Evolutionary conservation across 306 rosid species (phyloP).

Genomic region (Potentilla sterilis): DNA sequence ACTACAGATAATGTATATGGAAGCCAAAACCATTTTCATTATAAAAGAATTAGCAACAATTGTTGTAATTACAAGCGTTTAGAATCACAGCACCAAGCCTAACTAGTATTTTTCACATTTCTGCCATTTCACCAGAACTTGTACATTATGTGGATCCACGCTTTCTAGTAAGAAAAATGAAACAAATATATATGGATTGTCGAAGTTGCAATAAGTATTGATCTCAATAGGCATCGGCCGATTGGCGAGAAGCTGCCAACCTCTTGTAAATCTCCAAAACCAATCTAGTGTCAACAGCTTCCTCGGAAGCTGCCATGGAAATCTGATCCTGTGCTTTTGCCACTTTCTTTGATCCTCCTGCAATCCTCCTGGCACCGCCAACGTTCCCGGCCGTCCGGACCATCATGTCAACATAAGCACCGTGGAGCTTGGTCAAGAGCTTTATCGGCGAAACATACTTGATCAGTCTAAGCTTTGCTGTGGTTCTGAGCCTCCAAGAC

Average conservation of each 20-base stretch:
- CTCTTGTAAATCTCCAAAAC: slow-evolving; percentile 44
- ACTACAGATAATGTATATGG: no score
- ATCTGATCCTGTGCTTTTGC: slow-evolving; percentile 21
- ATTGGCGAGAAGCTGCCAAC: slow-evolving; percentile 28
- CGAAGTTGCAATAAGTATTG: neutral
- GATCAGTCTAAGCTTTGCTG: slow-evolving; percentile 12
- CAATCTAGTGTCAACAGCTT: slow-evolving; percentile 29
- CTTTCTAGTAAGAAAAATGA: neutral
- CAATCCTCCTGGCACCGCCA: slow-evolving; percentile 16
- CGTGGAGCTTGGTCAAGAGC: slow-evolving; percentile 30
- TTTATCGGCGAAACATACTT: slow-evolving; percentile 24
- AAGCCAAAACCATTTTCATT: neutral
- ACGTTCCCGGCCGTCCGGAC: slow-evolving; percentile 28
- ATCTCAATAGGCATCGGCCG: slow-evolving; percentile 1
- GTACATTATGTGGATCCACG: neutral
- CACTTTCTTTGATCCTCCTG: slow-evolving; percentile 26
- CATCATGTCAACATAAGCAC: slow-evolving; percentile 37
- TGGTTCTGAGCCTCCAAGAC: slow-evolving; percentile 20
- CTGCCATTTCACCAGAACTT: neutral
- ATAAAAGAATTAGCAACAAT: neutral
- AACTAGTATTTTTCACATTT: neutral
- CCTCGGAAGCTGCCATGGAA: slow-evolving; percentile 14
- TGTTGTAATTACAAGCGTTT: neutral
- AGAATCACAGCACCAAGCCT: neutral
- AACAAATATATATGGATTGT: neutral